Evolutionary conservation across 1,284 basidiomycete species (phyloP), one percentile per base, ranked within the genome.

Genomic region (Apiotrichum laibachii): DNA sequence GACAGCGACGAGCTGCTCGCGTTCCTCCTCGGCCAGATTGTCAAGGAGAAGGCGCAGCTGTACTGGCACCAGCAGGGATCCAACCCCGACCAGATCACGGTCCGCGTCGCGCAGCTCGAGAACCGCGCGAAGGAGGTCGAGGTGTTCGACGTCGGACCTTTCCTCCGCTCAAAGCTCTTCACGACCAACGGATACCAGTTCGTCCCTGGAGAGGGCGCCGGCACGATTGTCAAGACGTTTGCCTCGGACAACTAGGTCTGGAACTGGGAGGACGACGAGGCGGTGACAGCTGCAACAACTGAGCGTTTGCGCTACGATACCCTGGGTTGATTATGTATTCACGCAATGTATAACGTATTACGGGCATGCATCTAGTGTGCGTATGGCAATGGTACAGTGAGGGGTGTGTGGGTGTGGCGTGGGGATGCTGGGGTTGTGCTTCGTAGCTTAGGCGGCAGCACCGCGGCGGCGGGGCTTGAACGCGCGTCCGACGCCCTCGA

Each of bases 1-100:
- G 96, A 99, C 73, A 88, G 95, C 77, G 93, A 99, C 77, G 96
- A 99, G 77, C 80, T 99, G 57, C 83, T 99, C 37, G 85, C 92
- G 2, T 99, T 97, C 85, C 80, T 99, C 63, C 86, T 99, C 22
- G 95, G 96, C 43, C 88, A 92, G 62, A 82, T 98, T 55, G 84
- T 99, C 79, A 99, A 99, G 80, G 94, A 98, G 72, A 92, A 90
- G 71, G 91, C 90, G 39, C 86, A 93, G 44, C 85, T 89, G 66
- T 83, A 88, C 72, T 88, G 92, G 71, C 80, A 88, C 50, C 86
- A 89, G 69, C 87, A 86, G 60, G 77, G 76, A 43, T 85, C 85
- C 68, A 88, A 88, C 71, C 91, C 92, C 0, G 85, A 87, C 34
- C 79, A 85, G 44, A 83, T 96, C 37, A 79, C 83, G 0, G 82